A percentile compares a stretch with the other conserved stretches of the same genome.
Conservation (phyloP, 768 basidiomycete genomes). For the Lanmaoa pseudosensibilis region DNA sequence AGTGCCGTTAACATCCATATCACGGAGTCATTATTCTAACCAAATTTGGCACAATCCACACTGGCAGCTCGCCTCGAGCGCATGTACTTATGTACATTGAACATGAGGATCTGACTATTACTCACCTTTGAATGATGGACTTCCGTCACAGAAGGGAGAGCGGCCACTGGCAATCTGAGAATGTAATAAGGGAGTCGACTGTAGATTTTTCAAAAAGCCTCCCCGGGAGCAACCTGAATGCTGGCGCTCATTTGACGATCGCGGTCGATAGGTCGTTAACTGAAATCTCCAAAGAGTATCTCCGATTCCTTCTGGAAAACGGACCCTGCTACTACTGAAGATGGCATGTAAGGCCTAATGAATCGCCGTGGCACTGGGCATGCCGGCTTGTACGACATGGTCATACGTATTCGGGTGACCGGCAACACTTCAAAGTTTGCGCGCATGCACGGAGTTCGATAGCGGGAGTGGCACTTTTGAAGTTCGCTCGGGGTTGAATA, state of each 20-base stretch:
- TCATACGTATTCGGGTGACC: too few species aligned
- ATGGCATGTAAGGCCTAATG: not conserved
- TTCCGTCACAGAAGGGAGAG: too few species aligned
- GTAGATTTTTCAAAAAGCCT: not conserved
- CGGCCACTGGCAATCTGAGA: too few species aligned
- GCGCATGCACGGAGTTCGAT: not conserved
- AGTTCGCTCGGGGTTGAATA: not conserved
- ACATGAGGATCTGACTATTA: not conserved
- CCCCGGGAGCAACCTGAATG: not conserved
- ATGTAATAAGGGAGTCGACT: too few species aligned
- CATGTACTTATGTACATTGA: not conserved
- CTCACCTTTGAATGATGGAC: not conserved
- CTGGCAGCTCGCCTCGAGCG: not conserved
- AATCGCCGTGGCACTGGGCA: not conserved
- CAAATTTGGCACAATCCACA: not conserved
- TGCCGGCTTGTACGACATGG: not conserved
- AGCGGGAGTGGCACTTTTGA: too few species aligned
- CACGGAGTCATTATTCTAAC: not conserved
- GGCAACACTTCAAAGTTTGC: too few species aligned
- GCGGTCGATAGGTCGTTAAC: not conserved
- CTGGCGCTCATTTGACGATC: not conserved
- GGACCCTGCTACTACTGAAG: too few species aligned
- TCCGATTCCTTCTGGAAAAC: too few species aligned
- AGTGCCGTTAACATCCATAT: conserved; percentile 2
- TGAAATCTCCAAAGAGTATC: not conserved